phyloP scores from a whole-genome alignment of 2,329 filamentous ascomycete genomes.

The Stagonosporopsis cucurbitacearum region DNA sequence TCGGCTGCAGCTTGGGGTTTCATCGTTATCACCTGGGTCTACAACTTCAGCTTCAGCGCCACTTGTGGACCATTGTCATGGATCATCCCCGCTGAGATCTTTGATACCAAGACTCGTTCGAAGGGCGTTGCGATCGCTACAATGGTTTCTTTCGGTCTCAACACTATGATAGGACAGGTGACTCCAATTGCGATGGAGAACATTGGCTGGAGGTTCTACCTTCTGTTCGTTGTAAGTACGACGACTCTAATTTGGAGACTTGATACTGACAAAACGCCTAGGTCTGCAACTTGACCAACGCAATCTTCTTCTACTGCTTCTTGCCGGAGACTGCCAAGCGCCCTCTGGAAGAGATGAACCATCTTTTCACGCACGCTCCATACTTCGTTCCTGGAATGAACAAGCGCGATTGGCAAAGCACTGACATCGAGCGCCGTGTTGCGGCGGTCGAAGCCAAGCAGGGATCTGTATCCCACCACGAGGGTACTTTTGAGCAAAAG shows the following conservation, averaged over 20 bases:
- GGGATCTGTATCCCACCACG: conserved; percentile 30
- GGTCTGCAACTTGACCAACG: conserved; percentile 73
- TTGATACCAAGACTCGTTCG: conserved; percentile 75
- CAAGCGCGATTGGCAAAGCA: conserved; percentile 57
- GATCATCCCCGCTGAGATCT: conserved; percentile 74
- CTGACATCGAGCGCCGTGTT: conserved; percentile 66
- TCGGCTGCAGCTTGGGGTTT: conserved; percentile 72
- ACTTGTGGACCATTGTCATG: conserved; percentile 73
- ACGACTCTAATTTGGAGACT: not conserved
- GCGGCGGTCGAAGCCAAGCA: conserved; percentile 64
- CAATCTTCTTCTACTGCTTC: conserved; percentile 70
- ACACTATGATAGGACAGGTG: conserved; percentile 75
- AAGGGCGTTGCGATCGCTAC: conserved; percentile 78
- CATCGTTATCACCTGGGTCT: conserved; percentile 78
- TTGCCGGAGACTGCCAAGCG: conserved; percentile 70
- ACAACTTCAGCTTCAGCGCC: conserved; percentile 77
- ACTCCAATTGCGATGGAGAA: conserved; percentile 66
- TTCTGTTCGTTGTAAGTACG: conserved; percentile 62
- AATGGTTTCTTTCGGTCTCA: conserved; percentile 76
- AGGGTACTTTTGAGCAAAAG: conserved; percentile 13
- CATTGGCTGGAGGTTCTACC: conserved; percentile 64
- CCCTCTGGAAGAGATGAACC: conserved; percentile 72
- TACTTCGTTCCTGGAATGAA: conserved; percentile 67
- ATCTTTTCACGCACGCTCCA: conserved; percentile 69
- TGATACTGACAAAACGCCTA: conserved; percentile 15